A percentile compares a stretch with the other conserved stretches of the same genome.
phyloP scores from a whole-genome alignment of 23 red algal species.

The Cyanidioschyzon merolae region DNA sequence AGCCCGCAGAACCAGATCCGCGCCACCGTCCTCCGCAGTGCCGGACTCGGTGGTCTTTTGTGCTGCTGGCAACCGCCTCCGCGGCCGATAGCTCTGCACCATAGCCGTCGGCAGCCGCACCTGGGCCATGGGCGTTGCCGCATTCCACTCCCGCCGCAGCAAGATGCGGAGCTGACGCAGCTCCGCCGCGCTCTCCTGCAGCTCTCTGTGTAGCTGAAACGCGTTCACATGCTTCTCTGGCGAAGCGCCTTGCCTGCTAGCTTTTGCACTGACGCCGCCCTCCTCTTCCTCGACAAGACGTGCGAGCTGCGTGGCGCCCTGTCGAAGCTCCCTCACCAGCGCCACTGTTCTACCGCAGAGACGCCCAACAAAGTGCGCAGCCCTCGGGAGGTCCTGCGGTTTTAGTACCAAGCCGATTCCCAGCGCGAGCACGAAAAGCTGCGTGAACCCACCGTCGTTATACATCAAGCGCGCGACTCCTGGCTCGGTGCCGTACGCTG shows the following conservation, averaged over 20 bases:
- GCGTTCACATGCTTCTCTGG: neutral
- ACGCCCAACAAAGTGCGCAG: neutral
- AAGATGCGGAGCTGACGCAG: neutral
- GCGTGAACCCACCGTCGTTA: neutral
- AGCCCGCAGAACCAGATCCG: neutral
- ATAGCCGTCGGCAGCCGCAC: neutral
- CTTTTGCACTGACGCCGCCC: neutral
- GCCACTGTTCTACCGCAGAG: neutral
- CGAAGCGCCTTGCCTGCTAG: neutral
- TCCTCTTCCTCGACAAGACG: neutral
- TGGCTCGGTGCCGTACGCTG: no score
- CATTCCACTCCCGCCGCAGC: neutral
- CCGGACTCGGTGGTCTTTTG: neutral
- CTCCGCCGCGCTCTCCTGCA: constrained; percentile 2
- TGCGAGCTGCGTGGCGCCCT: neutral
- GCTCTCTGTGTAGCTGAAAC: neutral
- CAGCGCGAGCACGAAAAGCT: neutral
- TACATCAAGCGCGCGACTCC: neutral
- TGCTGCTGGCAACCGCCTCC: neutral
- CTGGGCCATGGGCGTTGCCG: neutral
- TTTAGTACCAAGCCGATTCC: neutral
- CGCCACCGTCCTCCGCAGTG: neutral
- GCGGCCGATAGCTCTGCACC: neutral
- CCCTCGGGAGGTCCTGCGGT: constrained; percentile 3
- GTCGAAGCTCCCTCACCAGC: neutral